Evolutionary conservation across 768 basidiomycete species (phyloP).

Genomic region (Thelephora aurantiotincta): DNA sequence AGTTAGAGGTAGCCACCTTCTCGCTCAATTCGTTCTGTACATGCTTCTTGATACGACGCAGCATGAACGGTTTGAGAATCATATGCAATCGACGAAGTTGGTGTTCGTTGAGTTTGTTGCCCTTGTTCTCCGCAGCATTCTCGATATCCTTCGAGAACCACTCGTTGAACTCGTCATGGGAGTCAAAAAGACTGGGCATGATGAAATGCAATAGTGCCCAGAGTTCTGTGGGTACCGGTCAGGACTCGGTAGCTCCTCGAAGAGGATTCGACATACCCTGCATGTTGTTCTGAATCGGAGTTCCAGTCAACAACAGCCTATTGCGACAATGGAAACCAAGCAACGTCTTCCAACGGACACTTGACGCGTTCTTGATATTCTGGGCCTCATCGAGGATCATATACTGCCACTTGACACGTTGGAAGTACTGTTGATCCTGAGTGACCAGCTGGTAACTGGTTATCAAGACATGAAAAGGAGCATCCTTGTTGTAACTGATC

Average conservation of each 20-base stretch:
- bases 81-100: conserved; percentile 92
- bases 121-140: conserved; percentile 84
- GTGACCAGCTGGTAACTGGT: conserved; percentile 95
- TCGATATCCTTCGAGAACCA: conserved; percentile 99
- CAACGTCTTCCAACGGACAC: conserved; percentile 93
- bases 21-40: conserved; percentile 99
- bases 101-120: conserved; percentile 84
- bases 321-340: conserved; percentile 94
- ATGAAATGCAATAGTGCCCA: conserved; percentile 99
- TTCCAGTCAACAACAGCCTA: conserved; percentile 87
- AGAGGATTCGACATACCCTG: conserved; percentile 48
- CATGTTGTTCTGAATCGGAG: conserved; percentile 99
- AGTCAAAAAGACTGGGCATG: conserved; percentile 98
- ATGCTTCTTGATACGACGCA: conserved; percentile 90
- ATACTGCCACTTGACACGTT: conserved; percentile 97
- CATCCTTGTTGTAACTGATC: conserved; percentile 87
- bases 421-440: conserved; percentile 96
- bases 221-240: conserved; percentile 41
- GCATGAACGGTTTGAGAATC: conserved; percentile 99
- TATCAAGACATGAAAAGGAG: conserved; percentile 92
- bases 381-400: conserved; percentile 99
- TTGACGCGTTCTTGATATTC: conserved; percentile 96
- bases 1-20: conserved; percentile 49
- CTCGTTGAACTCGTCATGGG: conserved; percentile 97
- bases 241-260: not conserved